These are phyloP conservation scores for Trebouxia sp. DNA, from an alignment of 139 green algal species.

Conservation along the genomic window DNA sequence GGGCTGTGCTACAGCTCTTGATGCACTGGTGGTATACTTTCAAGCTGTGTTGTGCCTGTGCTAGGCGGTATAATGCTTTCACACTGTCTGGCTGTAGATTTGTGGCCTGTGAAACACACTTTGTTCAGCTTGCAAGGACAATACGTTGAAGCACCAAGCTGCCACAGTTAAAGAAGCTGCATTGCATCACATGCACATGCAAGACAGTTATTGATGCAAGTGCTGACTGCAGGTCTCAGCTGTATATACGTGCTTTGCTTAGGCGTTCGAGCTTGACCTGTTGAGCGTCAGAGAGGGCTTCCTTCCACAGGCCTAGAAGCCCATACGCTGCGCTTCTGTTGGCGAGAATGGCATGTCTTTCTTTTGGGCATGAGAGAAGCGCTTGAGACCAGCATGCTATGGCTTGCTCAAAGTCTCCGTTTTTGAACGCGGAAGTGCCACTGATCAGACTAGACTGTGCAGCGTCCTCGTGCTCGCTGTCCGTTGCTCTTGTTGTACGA, in stretches of 20 bases:
- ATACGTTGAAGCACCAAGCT: not conserved
- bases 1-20: not conserved
- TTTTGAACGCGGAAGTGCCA: not conserved
- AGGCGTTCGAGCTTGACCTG: no score
- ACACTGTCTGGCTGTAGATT: not conserved
- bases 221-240: no score
- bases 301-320: not conserved
- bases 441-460: no score
- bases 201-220: no score
- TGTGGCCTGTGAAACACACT: not conserved
- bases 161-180: not conserved
- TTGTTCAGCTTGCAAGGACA: no score
- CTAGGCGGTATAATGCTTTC: not conserved
- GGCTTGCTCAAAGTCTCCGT: not conserved
- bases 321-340: slow-evolving; percentile 7
- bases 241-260: no score
- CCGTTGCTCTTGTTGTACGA: no score
- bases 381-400: not conserved
- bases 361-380: no score
- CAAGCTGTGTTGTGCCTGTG: not conserved
- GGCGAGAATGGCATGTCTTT: not conserved
- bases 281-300: not conserved
- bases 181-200: not conserved
- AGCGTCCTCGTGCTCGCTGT: no score
- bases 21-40: not conserved